A percentile compares a stretch with the other conserved stretches of the same genome.
These are phyloP conservation scores for Salvia miltiorrhiza DNA, from an alignment of 257 asterid species.

Conservation along the genomic window DNA sequence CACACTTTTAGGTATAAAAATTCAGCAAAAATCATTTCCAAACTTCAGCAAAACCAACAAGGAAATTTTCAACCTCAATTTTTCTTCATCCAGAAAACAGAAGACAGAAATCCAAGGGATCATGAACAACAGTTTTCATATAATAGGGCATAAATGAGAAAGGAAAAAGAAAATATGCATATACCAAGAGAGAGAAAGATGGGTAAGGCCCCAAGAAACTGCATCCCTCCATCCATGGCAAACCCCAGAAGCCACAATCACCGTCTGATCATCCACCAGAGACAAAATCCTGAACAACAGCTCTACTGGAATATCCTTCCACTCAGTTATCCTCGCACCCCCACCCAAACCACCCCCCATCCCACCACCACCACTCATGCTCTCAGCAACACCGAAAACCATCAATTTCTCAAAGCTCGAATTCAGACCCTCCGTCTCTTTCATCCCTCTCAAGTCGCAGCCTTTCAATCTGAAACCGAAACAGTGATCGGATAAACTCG, in stretches of 20 bases:
- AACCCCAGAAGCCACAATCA: conserved; percentile 88
- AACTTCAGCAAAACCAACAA: not conserved
- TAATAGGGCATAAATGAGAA: not conserved
- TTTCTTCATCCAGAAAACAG: not conserved
- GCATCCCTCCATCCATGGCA: conserved; percentile 98
- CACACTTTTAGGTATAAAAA: not conserved
- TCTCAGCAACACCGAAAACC: conserved; percentile 38
- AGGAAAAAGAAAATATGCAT: not conserved
- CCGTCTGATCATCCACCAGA: conserved; percentile 84
- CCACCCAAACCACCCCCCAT: conserved; percentile 41
- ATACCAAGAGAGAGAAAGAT: conserved; percentile 88
- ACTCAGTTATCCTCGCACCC: conserved; percentile 55
- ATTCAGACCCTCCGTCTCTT: conserved; percentile 49
- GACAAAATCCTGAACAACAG: conserved; percentile 72
- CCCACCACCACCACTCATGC: conserved; percentile 24
- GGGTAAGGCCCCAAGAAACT: conserved; percentile 74
- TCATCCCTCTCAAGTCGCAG: conserved; percentile 22
- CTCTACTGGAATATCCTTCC: conserved; percentile 96
- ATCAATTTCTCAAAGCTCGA: conserved; percentile 64
- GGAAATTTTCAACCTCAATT: not conserved
- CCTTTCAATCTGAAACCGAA: conserved; percentile 16
- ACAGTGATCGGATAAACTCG: conserved; percentile 19
- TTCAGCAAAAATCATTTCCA: not conserved
- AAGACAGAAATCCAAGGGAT: not conserved
- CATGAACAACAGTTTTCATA: not conserved